Evolutionary conservation across 306 rosid genomes (phyloP).

Genomic region (Abrus pulchellus): DNA sequence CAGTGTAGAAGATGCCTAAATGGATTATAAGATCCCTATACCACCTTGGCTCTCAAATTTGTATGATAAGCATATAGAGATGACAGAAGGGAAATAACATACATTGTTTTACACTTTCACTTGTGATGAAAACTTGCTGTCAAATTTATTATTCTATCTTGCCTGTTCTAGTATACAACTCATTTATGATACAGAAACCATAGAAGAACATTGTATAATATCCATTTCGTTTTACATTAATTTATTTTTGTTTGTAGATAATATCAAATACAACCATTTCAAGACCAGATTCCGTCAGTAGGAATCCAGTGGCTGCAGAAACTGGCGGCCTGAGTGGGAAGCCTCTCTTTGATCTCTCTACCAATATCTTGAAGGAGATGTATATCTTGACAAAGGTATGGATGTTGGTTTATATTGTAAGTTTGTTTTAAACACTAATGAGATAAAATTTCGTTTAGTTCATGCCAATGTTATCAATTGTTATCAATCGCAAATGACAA

Average conservation of each 20-base stretch:
- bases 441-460: background rate
- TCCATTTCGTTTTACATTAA: background rate
- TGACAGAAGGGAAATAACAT: background rate
- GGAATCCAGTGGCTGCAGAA: slow-evolving; percentile 74
- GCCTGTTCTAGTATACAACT: background rate
- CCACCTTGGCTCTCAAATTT: background rate
- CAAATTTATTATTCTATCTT: background rate
- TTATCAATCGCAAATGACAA: too few species aligned
- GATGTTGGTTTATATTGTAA: slow-evolving; percentile 29
- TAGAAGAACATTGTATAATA: background rate
- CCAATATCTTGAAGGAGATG: slow-evolving; percentile 85
- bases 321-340: slow-evolving; percentile 98
- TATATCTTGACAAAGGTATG: slow-evolving; percentile 89
- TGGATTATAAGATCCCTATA: background rate
- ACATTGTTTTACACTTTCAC: background rate
- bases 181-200: background rate
- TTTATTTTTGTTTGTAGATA: slow-evolving; percentile 61
- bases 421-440: background rate
- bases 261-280: slow-evolving; percentile 95
- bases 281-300: slow-evolving; percentile 74
- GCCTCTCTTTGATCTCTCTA: slow-evolving; percentile 85
- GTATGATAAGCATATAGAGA: background rate
- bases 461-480: background rate
- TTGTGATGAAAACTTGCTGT: background rate
- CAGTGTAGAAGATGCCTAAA: background rate